A percentile compares a stretch with the other conserved stretches of the same genome.
These are phyloP conservation scores for Conticribra guillardii DNA, from an alignment of 108 stramenopile genomes.

Conservation along the genomic window DNA sequence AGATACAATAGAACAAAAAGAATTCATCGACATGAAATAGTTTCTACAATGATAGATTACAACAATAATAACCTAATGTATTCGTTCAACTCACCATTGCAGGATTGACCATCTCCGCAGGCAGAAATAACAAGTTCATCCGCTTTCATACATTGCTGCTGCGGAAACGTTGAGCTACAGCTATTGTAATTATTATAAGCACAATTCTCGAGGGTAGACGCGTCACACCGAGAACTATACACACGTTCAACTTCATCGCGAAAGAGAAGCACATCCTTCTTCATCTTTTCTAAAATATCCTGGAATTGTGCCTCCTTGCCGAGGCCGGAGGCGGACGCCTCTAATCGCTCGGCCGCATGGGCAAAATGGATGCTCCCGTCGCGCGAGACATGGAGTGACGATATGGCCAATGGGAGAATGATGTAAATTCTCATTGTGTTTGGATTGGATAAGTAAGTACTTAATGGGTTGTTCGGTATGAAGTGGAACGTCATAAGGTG, in stretches of 20 bases:
- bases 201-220: slow-evolving; percentile 17
- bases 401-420: too few relatives aligned
- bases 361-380: too few relatives aligned
- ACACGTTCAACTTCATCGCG: slow-evolving; percentile 30
- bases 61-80: not conserved
- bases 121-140: slow-evolving; percentile 6
- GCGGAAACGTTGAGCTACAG: slow-evolving; percentile 24
- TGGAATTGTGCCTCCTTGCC: slow-evolving; percentile 9
- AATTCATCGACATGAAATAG: not conserved
- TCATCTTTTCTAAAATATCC: slow-evolving; percentile 20
- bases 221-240: slow-evolving; percentile 18
- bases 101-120: slow-evolving; percentile 15
- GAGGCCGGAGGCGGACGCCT: too few relatives aligned
- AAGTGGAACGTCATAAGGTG: too few relatives aligned
- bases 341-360: too few relatives aligned
- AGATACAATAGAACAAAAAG: too few relatives aligned
- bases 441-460: too few relatives aligned
- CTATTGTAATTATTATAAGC: slow-evolving; percentile 20
- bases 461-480: too few relatives aligned
- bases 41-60: not conserved
- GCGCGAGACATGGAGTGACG: too few relatives aligned
- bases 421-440: too few relatives aligned
- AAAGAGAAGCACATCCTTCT: slow-evolving; percentile 11
- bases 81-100: slow-evolving; percentile 17
- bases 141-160: slow-evolving; percentile 7